Conservation (phyloP, 768 basidiomycete species). For the Mycena latifolia region DNA sequence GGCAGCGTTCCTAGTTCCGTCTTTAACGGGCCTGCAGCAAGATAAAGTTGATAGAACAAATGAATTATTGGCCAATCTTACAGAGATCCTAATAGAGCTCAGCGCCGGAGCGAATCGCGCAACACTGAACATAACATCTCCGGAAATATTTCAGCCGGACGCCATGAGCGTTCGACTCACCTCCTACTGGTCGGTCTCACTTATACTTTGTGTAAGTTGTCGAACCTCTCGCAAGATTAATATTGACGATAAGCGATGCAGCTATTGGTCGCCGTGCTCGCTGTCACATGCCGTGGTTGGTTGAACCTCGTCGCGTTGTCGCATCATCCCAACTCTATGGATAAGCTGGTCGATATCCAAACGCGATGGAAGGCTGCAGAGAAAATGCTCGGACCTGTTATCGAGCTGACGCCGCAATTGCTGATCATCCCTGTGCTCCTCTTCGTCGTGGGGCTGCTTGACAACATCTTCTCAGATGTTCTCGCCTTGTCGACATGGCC, state of each 20-base stretch:
- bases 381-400: not conserved
- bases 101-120: not conserved
- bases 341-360: not conserved
- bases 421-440: conserved; percentile 12
- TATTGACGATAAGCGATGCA: not conserved
- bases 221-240: not conserved
- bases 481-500: not conserved
- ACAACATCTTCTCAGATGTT: conserved; percentile 19
- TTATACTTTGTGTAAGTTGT: not conserved
- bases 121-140: not conserved
- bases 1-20: not conserved
- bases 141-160: conserved; percentile 16
- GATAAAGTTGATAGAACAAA: conserved; percentile 40
- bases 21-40: not conserved
- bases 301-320: not conserved
- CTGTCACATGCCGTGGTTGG: not conserved
- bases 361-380: not conserved
- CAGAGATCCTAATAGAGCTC: conserved; percentile 22
- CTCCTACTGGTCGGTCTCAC: no score
- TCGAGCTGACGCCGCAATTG: conserved; percentile 6
- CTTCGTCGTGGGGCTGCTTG: conserved; percentile 22
- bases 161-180: conserved; percentile 21
- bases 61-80: conserved; percentile 48
- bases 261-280: not conserved
- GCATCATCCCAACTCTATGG: not conserved